Percentiles rank a stretch among this genome's conserved stretches.
phyloP scores from a whole-genome alignment of 306 rosid genomes.

The Carpinus fangiana region DNA sequence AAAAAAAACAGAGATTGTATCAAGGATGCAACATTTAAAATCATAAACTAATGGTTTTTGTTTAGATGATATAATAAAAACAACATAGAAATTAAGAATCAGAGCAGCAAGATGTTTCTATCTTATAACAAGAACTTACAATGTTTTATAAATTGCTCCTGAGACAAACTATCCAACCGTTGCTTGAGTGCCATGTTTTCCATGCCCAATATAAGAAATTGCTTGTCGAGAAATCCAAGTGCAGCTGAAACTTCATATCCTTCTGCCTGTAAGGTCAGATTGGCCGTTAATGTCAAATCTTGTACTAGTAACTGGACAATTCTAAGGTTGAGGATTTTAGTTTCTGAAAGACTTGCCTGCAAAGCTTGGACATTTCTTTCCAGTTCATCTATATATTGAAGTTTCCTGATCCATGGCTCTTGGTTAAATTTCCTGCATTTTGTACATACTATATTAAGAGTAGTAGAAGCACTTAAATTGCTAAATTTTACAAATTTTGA shows the following conservation, averaged over 20 bases:
- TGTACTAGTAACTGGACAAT: background rate
- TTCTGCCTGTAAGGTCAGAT: constrained; percentile 56
- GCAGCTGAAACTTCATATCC: constrained; percentile 93
- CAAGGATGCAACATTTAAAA: background rate
- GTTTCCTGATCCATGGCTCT: constrained; percentile 92
- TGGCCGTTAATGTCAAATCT: background rate
- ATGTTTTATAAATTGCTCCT: constrained; percentile 89
- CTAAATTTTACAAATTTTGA: background rate
- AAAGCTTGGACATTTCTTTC: constrained; percentile 94
- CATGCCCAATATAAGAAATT: constrained; percentile 84
- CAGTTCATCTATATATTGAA: constrained; percentile 96
- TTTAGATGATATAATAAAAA: background rate
- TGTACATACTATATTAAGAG: background rate
- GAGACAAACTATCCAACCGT: constrained; percentile 85
- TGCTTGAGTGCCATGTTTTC: constrained; percentile 98
- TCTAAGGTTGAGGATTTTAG: constrained; percentile 11
- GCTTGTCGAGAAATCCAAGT: constrained; percentile 94
- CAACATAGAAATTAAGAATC: background rate
- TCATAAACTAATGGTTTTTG: background rate
- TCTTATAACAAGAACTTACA: constrained; percentile 50
- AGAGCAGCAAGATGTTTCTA: background rate
- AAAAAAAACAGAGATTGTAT: background rate
- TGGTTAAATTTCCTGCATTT: constrained; percentile 91
- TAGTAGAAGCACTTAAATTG: background rate
- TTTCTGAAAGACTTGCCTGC: constrained; percentile 62